Percentiles rank a stretch among this genome's conserved stretches.
Conservation (phyloP, 2,329 filamentous ascomycete genomes). For the Polytolypa hystricis region DNA sequence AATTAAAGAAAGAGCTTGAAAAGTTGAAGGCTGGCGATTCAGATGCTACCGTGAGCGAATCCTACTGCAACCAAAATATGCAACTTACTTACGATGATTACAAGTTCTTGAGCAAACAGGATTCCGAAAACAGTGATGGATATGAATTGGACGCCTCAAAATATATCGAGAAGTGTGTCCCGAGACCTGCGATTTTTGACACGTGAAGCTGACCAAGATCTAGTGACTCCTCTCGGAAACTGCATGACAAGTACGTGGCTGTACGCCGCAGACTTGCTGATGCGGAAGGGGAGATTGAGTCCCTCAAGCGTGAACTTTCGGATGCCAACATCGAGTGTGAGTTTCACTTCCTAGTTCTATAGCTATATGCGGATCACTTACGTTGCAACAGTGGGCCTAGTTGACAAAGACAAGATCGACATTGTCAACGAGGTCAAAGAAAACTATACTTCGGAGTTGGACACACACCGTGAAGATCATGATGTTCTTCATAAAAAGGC, state of each 20-base stretch:
- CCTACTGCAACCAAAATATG: neutral
- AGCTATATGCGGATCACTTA: constrained; percentile 13
- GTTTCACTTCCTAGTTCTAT: constrained; percentile 7
- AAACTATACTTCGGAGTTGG: constrained; percentile 23
- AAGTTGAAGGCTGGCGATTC: constrained; percentile 18
- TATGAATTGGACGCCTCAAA: constrained; percentile 20
- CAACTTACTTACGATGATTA: constrained; percentile 9
- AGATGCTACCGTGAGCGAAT: constrained; percentile 13
- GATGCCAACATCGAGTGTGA: constrained; percentile 28
- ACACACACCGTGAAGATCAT: constrained; percentile 25
- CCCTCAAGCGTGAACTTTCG: constrained; percentile 24
- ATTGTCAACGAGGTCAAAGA: constrained; percentile 28
- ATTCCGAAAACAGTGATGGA: constrained; percentile 24
- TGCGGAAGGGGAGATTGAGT: constrained; percentile 26
- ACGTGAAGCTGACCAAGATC: constrained; percentile 8
- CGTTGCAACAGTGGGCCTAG: constrained; percentile 20
- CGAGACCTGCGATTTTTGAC: neutral
- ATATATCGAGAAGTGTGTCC: constrained; percentile 26
- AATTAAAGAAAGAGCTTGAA: constrained; percentile 27
- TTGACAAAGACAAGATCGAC: constrained; percentile 28
- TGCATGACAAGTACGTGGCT: constrained; percentile 29
- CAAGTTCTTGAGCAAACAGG: constrained; percentile 17
- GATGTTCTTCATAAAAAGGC: constrained; percentile 23
- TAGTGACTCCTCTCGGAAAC: constrained; percentile 19
- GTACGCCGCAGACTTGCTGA: constrained; percentile 29